phyloP scores from a whole-genome alignment of 2,329 filamentous ascomycete species.

The Zasmidium cellare region DNA sequence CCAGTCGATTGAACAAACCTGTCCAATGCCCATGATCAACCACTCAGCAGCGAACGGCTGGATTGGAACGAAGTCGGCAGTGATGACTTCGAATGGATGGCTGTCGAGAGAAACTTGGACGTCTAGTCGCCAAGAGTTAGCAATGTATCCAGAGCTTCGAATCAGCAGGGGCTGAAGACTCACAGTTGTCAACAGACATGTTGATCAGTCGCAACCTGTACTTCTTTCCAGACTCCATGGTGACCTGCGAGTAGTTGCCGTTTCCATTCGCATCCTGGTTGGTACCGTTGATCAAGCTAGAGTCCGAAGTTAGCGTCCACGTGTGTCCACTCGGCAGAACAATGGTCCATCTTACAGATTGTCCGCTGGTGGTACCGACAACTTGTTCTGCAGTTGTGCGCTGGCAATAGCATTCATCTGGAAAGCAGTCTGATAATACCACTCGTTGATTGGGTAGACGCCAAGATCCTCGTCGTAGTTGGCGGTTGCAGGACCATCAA shows the following conservation, averaged over 20 bases:
- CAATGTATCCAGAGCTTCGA: too few species aligned
- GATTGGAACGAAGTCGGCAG: slow-evolving; percentile 43
- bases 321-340: too few species aligned
- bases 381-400: slow-evolving; percentile 33
- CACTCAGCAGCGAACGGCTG: slow-evolving; percentile 40
- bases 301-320: slow-evolving; percentile 29
- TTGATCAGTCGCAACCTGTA: slow-evolving; percentile 46
- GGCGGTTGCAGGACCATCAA: slow-evolving; percentile 58
- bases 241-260: slow-evolving; percentile 25
- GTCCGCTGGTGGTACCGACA: slow-evolving; percentile 12
- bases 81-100: slow-evolving; percentile 44
- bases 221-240: slow-evolving; percentile 38
- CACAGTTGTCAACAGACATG: slow-evolving; percentile 37
- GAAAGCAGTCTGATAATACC: slow-evolving; percentile 39
- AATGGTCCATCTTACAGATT: slow-evolving; percentile 2
- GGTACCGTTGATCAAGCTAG: slow-evolving; percentile 35
- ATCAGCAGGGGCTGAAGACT: too few species aligned
- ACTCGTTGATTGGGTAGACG: slow-evolving; percentile 59
- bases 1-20: too few species aligned
- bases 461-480: slow-evolving; percentile 65
- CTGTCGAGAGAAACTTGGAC: slow-evolving; percentile 50
- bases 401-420: slow-evolving; percentile 29
- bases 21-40: slow-evolving; percentile 59
- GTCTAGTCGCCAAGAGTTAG: slow-evolving; percentile 11
- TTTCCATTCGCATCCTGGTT: slow-evolving; percentile 25